Conservation (phyloP, 495 filamentous ascomycete species). For the Penicillium pulvis region DNA sequence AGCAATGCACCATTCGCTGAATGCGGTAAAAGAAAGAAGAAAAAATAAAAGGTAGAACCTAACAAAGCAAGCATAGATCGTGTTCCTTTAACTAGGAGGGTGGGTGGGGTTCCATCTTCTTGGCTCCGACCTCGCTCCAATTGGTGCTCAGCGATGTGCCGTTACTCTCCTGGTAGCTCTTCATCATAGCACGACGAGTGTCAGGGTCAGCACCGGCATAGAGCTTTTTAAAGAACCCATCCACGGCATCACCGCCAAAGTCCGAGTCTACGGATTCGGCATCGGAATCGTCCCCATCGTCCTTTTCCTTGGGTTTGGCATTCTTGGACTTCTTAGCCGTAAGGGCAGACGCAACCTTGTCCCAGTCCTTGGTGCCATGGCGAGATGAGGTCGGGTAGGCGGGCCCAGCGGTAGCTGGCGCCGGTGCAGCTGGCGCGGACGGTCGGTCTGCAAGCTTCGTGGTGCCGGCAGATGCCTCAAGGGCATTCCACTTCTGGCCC, state of each 20-base stretch:
- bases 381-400: slow-evolving; percentile 89
- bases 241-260: slow-evolving; percentile 71
- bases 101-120: slow-evolving; percentile 70
- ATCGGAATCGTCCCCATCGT: slow-evolving; percentile 40
- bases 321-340: slow-evolving; percentile 46
- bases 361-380: slow-evolving; percentile 87
- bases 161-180: slow-evolving; percentile 91
- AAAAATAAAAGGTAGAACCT: slow-evolving; percentile 3
- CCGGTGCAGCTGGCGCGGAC: slow-evolving; percentile 26
- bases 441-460: slow-evolving; percentile 33
- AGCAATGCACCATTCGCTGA: slow-evolving; percentile 24
- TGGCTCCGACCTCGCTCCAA: slow-evolving; percentile 80
- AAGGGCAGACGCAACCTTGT: slow-evolving; percentile 67
- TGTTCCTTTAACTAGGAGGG: slow-evolving; percentile 45
- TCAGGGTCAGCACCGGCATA: slow-evolving; percentile 80
- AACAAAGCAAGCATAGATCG: not conserved
- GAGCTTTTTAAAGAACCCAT: slow-evolving; percentile 88
- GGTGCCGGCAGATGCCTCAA: slow-evolving; percentile 54
- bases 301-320: slow-evolving; percentile 12
- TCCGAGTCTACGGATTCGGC: slow-evolving; percentile 54
- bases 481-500: slow-evolving; percentile 73
- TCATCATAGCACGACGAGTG: slow-evolving; percentile 91
- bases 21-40: slow-evolving; percentile 16
- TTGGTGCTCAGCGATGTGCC: slow-evolving; percentile 92
- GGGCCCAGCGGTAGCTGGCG: slow-evolving; percentile 44